Evolutionary conservation across 192 early-diverging fungal genomes (phyloP), one percentile per base, ranked within the genome.

Genomic region (Podila clonocystis): DNA sequence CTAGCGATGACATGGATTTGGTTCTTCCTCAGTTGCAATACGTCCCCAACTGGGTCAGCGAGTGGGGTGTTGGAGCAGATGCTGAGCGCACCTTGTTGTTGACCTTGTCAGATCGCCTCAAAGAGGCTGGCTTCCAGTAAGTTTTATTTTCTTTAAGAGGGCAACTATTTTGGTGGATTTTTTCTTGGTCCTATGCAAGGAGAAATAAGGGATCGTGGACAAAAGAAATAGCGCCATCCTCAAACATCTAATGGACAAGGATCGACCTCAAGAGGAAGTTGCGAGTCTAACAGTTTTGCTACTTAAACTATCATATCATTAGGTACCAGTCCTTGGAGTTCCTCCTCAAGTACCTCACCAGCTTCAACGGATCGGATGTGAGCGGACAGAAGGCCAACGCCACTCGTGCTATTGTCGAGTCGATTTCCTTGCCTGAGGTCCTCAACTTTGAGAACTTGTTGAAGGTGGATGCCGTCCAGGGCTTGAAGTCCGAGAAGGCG

Each of bases 401-500:
- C 22, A 82, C 76, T 20, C 84, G 86, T 59, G 93, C 94, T 2
- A 87, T 98, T 50, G 85, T 86, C 65, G 74, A 88, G 49, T 91
- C 93, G 62, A 83, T 95, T 70, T 70, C 86, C 33, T 84, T 93
- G 36, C 86, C 90, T 9, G 84, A 88, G 29, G 90, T 95, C 58
- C 93, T 94, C 74, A 90, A 91, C 68, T 92, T 97, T 82, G 93
- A 95, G 67, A 91, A 92, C 38, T 79, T 97, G 75, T 83, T 88
- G 74, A 83, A 87, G 60, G 89, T 95, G 57, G 73, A 70, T 26
- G 87, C 93, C 28, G 84, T 96, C 24, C 88, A 89, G 78, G 68
- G 84, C 4, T 83, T 96, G 58, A 89, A 89, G 68, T 76, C 71
- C 3, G 73, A 80, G 63, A 87, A 94, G 63, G 50, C 72, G 9